phyloP scores from a whole-genome alignment of 2,329 filamentous ascomycete genomes.

The Ceratocystis cubensis region DNA sequence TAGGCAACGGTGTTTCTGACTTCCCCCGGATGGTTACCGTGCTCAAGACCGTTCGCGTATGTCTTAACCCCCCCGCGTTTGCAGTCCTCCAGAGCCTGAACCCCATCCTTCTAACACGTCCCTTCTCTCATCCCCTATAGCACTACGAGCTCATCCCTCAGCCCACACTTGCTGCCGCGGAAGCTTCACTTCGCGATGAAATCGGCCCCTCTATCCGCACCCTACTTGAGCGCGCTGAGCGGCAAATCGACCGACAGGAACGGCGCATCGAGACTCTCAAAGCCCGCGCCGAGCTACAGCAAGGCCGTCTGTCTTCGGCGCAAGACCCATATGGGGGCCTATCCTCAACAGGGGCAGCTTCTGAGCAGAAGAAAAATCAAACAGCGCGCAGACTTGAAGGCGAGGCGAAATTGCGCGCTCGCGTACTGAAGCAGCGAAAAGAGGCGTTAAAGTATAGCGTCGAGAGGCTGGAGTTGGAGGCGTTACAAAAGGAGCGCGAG shows the following conservation, averaged over 20 bases:
- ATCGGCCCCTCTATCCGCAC: slow-evolving; percentile 76
- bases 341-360: slow-evolving; percentile 18
- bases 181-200: slow-evolving; percentile 72
- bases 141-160: slow-evolving; percentile 91
- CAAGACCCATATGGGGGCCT: not conserved
- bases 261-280: slow-evolving; percentile 74
- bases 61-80: slow-evolving; percentile 22
- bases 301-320: slow-evolving; percentile 43
- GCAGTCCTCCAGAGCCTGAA: no score
- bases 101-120: slow-evolving; percentile 30
- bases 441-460: slow-evolving; percentile 79
- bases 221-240: slow-evolving; percentile 69
- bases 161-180: slow-evolving; percentile 65
- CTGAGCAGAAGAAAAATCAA: slow-evolving; percentile 7
- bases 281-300: slow-evolving; percentile 70
- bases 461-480: slow-evolving; percentile 72
- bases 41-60: slow-evolving; percentile 45
- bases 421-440: slow-evolving; percentile 63
- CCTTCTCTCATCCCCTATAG: slow-evolving; percentile 73
- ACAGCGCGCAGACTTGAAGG: slow-evolving; percentile 35
- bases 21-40: slow-evolving; percentile 44
- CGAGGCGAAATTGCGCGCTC: slow-evolving; percentile 39
- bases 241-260: slow-evolving; percentile 69
- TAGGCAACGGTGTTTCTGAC: slow-evolving; percentile 45
- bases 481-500: slow-evolving; percentile 59